Evolutionary conservation across 176 grass and related monocot genomes (phyloP).

Genomic region (Aegilops sharonensis): DNA sequence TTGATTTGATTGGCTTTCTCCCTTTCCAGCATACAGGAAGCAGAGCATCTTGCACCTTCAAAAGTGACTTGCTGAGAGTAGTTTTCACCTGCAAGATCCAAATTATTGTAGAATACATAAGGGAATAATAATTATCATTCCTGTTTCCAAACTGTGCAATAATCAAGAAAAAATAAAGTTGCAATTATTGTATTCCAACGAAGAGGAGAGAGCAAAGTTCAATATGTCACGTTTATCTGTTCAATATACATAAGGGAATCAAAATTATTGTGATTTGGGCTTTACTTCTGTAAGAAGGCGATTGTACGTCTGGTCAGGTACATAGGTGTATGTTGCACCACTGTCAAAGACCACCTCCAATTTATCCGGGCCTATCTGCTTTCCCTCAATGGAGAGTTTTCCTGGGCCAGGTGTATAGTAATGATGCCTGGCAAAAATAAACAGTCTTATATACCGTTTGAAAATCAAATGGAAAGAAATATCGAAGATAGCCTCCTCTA

Average conservation of each 20-base stretch:
- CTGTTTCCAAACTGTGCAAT: too few relatives aligned
- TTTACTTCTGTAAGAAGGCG: constrained; percentile 51
- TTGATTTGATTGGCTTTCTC: constrained; percentile 61
- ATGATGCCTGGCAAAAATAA: constrained; percentile 50
- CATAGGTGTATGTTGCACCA: constrained; percentile 89
- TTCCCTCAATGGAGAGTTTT: constrained; percentile 45
- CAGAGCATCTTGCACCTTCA: constrained; percentile 40
- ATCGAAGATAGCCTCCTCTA: neutral
- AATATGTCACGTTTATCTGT: neutral
- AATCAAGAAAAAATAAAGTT: too few relatives aligned
- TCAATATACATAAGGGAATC: neutral
- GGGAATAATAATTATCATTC: too few relatives aligned
- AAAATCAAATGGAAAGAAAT: neutral
- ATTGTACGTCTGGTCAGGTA: constrained; percentile 60
- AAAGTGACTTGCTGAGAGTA: constrained; percentile 46
- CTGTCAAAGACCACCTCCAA: constrained; percentile 81
- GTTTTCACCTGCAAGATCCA: constrained; percentile 55
- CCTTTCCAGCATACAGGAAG: constrained; percentile 80
- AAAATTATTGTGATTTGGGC: neutral
- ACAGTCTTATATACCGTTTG: neutral
- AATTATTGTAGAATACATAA: neutral
- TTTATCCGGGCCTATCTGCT: constrained; percentile 21
- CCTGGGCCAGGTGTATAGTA: constrained; percentile 75
- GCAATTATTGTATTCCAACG: too few relatives aligned
- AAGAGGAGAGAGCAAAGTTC: too few relatives aligned